Conservation (phyloP, 495 filamentous ascomycete genomes). For the Cercophora newfieldiana region DNA sequence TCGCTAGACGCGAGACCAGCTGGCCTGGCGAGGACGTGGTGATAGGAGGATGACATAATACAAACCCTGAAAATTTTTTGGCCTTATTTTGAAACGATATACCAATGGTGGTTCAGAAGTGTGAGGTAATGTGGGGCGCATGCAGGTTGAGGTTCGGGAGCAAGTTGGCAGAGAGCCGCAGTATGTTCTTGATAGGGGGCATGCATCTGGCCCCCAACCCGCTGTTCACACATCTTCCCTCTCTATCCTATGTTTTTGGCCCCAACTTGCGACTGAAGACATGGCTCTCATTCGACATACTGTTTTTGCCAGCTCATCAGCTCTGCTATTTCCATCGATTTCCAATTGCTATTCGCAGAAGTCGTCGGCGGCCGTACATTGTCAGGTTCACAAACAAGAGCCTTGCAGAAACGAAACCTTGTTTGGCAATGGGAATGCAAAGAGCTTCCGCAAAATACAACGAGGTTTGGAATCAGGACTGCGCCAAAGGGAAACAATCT, state of each 20-base stretch:
- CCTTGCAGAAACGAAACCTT: too few species aligned
- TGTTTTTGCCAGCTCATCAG: background rate
- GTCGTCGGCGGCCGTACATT: too few species aligned
- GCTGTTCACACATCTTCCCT: background rate
- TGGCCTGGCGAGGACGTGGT: background rate
- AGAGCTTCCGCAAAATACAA: too few species aligned
- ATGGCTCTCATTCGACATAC: background rate
- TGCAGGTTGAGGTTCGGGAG: background rate
- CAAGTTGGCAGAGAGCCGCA: background rate
- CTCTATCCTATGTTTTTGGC: background rate
- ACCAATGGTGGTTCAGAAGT: background rate
- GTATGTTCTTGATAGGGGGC: too few species aligned
- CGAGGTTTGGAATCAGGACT: too few species aligned
- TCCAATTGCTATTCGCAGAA: background rate
- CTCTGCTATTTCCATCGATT: background rate
- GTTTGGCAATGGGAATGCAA: too few species aligned
- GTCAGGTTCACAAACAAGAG: too few species aligned
- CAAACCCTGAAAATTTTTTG: background rate
- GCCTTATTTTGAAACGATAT: background rate
- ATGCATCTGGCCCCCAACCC: background rate
- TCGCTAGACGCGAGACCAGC: background rate
- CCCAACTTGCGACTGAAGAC: background rate
- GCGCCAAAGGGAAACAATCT: too few species aligned
- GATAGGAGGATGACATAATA: background rate
- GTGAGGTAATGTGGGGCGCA: background rate